These are phyloP conservation scores for Exophiala bonariae DNA, from an alignment of 2,329 filamentous ascomycete species.

Conservation along the genomic window DNA sequence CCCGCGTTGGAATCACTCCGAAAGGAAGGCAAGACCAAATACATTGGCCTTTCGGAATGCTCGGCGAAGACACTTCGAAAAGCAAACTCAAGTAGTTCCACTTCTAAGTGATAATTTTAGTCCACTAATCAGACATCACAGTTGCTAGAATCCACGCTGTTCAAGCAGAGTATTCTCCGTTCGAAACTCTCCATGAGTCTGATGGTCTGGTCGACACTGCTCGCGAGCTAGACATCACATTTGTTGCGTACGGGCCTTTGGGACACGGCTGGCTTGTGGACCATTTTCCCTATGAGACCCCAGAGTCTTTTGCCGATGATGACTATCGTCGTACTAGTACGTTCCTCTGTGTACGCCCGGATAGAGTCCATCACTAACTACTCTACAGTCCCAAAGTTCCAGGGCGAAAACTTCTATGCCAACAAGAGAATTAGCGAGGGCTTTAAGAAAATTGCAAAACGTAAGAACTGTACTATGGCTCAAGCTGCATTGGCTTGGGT, in stretches of 20 bases:
- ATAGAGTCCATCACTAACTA: conserved; percentile 45
- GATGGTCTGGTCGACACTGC: conserved; percentile 41
- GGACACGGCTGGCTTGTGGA: conserved; percentile 52
- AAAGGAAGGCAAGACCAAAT: conserved; percentile 49
- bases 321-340: too few relatives aligned
- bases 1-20: conserved; percentile 48
- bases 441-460: conserved; percentile 41
- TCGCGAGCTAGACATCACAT: conserved; percentile 44
- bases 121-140: conserved; percentile 26
- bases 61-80: conserved; percentile 47
- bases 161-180: conserved; percentile 49
- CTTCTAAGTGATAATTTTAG: neutral
- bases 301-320: too few relatives aligned
- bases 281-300: too few relatives aligned
- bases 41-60: conserved; percentile 51
- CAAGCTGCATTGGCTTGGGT: conserved; percentile 45
- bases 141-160: conserved; percentile 50
- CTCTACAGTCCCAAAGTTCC: conserved; percentile 30
- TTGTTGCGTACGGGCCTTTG: conserved; percentile 48
- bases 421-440: conserved; percentile 44
- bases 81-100: conserved; percentile 43
- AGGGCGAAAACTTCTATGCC: conserved; percentile 49
- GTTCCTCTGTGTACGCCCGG: conserved; percentile 44
- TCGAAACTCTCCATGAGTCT: conserved; percentile 44
- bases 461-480: conserved; percentile 35